Evolutionary conservation across 163 green algal species (phyloP), one percentile per base, ranked within the genome.

Genomic region (Trebouxia gelatinosa): DNA sequence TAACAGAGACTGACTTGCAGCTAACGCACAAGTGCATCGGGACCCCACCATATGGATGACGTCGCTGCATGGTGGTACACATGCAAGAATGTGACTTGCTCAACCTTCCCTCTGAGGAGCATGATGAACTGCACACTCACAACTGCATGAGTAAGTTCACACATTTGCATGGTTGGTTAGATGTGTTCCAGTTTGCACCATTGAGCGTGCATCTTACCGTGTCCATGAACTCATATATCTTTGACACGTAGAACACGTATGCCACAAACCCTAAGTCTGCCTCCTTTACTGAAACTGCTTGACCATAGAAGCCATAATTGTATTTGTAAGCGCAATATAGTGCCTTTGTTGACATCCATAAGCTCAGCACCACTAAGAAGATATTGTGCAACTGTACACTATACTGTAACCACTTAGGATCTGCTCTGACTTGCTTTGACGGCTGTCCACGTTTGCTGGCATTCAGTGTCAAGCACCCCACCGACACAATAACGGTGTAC

Each of bases 41-140:
- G 17, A 17, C 37, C 83, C 76, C 82, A 94, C 90, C 90, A 94
- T 37, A 93, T 89, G 34, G 89, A 70, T 2, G 90, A 91, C 64
- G 93, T 93, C 21, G 87, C 88, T 0, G 67, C 78, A 79, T 94
- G 90, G 80, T 94, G 90, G 77, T 94, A 94, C 17, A 94, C 87
- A 77, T 94, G 90, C 62, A 94, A 86, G 75, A 93, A 85, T 38
- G 81, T 87, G 11, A 94, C 82, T 79, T 94, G 90, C n/a, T 86
- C 79, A 32, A 89, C 51, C 74, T 92, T 92, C 34, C 87, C 81
- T 70, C 92, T 93, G 3, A 92, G 58, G 23, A 94, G 66, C 90
- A 94, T 94, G 70, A 94, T 91, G 78, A 90, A 86, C 83, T 90
- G 84, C 71, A 79, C 2, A 35, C 5, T 11, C 59, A 43, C 29